Evolutionary conservation across 2,329 filamentous ascomycete genomes (phyloP).

Genomic region (Fusarium sp.): DNA sequence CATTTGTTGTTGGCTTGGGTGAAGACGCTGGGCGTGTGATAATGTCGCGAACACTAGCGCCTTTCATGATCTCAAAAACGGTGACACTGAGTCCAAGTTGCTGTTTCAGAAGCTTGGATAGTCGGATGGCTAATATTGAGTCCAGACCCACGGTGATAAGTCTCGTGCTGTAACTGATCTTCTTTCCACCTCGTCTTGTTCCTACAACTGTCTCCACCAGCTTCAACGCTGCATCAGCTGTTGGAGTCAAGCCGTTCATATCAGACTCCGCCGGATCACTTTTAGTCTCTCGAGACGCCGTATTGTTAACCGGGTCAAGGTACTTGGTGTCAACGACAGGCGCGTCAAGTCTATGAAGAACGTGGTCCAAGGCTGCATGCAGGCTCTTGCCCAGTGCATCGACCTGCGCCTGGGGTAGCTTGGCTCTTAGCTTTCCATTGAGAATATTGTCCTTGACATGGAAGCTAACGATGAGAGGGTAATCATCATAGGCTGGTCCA

Average conservation of each 20-base stretch:
- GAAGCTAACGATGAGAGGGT: conserved; percentile 21
- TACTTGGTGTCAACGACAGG: not conserved
- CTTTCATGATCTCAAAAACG: conserved; percentile 25
- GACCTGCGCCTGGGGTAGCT: not conserved
- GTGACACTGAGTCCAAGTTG: not conserved
- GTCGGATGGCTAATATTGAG: conserved; percentile 20
- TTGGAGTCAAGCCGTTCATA: not conserved
- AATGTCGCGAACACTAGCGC: not conserved
- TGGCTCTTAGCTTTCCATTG: conserved; percentile 9
- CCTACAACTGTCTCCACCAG: conserved; percentile 5
- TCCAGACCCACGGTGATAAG: conserved; percentile 16
- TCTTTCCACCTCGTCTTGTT: not conserved
- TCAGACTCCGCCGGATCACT: too few species aligned
- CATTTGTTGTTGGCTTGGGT: not conserved
- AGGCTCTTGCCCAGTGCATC: not conserved
- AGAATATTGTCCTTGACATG: conserved; percentile 4
- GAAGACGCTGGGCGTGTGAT: not conserved
- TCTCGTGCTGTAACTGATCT: not conserved
- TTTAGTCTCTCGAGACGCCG: accelerated
- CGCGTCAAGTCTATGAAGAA: not conserved
- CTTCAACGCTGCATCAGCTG: not conserved
- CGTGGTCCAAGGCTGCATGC: not conserved
- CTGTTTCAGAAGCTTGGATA: conserved; percentile 20
- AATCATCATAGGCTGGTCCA: conserved; percentile 17
- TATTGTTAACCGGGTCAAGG: not conserved